Evolutionary conservation across 2,329 filamentous ascomycete species (phyloP).

Genomic region (Proliferodiscus dingleyae): DNA sequence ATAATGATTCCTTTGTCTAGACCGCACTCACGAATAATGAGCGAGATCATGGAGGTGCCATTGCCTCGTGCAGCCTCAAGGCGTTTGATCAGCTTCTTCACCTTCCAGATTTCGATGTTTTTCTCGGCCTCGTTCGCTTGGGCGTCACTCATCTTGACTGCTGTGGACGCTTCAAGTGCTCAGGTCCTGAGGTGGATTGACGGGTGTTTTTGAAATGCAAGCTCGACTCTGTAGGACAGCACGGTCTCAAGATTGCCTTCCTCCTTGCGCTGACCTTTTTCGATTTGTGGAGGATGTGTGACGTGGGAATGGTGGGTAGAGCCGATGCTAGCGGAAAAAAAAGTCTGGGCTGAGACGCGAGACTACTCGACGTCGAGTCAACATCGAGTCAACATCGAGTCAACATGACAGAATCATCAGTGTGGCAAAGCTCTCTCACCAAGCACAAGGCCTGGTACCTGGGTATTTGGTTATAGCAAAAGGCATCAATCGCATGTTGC

Average conservation of each 20-base stretch:
- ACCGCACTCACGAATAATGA: slow-evolving; percentile 80
- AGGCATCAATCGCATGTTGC: too few species aligned
- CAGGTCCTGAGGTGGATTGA: slow-evolving; percentile 12
- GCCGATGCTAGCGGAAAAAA: neutral
- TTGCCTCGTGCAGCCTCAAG: slow-evolving; percentile 96
- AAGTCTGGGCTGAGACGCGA: too few species aligned
- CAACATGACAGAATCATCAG: too few species aligned
- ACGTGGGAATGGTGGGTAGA: neutral
- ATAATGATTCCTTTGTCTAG: neutral
- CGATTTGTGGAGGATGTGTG: neutral
- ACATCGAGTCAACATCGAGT: too few species aligned
- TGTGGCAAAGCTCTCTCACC: too few species aligned
- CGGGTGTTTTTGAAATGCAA: slow-evolving; percentile 12
- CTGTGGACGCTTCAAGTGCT: slow-evolving; percentile 21
- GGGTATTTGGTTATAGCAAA: too few species aligned
- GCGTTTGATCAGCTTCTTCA: slow-evolving; percentile 99
- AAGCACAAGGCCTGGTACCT: too few species aligned
- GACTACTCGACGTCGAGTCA: too few species aligned
- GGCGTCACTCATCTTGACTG: slow-evolving; percentile 74
- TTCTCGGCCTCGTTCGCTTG: slow-evolving; percentile 94
- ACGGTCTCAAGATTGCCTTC: neutral
- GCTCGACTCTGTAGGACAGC: slow-evolving; percentile 20
- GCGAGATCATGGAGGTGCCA: slow-evolving; percentile 98
- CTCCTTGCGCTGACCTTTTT: neutral
- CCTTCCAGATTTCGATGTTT: slow-evolving; percentile 93